Conservation (phyloP, 495 filamentous ascomycete genomes). For the Podospora anserina region DNA sequence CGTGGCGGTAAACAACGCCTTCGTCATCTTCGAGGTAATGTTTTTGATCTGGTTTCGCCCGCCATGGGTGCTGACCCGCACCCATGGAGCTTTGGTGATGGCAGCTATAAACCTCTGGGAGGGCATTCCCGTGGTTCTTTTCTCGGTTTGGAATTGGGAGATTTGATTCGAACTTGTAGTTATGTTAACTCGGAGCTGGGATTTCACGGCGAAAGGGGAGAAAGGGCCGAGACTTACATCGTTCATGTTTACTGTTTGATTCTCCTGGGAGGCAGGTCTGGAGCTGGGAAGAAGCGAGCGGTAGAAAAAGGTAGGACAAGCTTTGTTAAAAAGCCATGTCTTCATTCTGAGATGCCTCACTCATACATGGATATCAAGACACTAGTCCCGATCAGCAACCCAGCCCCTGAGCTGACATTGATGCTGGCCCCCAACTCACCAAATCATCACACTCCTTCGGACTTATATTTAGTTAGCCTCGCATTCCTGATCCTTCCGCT, state of each 20-base stretch:
- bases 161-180: conserved; percentile 3
- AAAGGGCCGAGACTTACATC: conserved; percentile 4
- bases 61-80: conserved; percentile 4
- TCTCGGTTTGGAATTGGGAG: conserved; percentile 7
- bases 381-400: neutral
- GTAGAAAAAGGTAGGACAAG: neutral
- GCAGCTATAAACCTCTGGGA: conserved; percentile 5
- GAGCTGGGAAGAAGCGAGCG: neutral
- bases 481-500: neutral
- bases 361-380: neutral
- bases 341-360: neutral
- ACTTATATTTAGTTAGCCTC: neutral
- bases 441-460: neutral
- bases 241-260: neutral
- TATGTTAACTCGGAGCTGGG: neutral
- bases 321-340: neutral
- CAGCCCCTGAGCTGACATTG: neutral
- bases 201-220: neutral
- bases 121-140: conserved; percentile 2
- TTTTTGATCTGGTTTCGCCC: neutral
- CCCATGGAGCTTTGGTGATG: conserved; percentile 9
- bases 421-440: neutral
- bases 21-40: neutral
- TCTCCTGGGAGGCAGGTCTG: neutral
- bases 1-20: neutral